phyloP scores from a whole-genome alignment of 768 basidiomycete species.

The Phallus indusiatus region DNA sequence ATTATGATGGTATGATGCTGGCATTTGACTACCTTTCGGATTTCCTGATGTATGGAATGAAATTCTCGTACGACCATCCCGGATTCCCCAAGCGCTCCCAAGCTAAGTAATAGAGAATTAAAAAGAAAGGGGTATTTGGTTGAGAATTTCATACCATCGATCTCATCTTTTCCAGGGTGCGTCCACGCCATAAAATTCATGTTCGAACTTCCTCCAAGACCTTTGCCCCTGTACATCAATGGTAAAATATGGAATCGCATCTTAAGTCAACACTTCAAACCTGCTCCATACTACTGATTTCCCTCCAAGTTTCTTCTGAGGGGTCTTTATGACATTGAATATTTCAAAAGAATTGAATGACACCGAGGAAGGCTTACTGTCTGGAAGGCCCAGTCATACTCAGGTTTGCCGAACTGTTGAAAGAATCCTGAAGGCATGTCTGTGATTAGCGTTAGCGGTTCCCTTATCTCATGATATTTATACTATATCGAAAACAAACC shows the following conservation, averaged over 20 bases:
- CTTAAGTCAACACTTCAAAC: background rate
- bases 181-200: slow-evolving; percentile 25
- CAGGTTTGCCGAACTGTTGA: background rate
- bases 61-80: slow-evolving; percentile 45
- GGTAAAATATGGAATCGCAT: too few relatives aligned
- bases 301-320: background rate
- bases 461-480: background rate
- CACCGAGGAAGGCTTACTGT: background rate
- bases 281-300: background rate
- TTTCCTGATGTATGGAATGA: slow-evolving; percentile 28
- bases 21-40: slow-evolving; percentile 26
- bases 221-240: slow-evolving; percentile 16
- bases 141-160: background rate
- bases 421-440: background rate
- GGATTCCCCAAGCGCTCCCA: slow-evolving; percentile 39
- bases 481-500: background rate
- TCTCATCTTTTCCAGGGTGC: background rate
- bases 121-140: background rate
- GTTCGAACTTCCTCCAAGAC: slow-evolving; percentile 32
- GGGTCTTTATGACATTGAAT: background rate
- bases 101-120: slow-evolving; percentile 10
- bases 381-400: background rate
- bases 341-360: background rate
- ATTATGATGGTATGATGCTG: too few relatives aligned
- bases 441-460: background rate